These are phyloP conservation scores for Ophiorrhiza pumila DNA, from an alignment of 257 asterid species.

Conservation along the genomic window DNA sequence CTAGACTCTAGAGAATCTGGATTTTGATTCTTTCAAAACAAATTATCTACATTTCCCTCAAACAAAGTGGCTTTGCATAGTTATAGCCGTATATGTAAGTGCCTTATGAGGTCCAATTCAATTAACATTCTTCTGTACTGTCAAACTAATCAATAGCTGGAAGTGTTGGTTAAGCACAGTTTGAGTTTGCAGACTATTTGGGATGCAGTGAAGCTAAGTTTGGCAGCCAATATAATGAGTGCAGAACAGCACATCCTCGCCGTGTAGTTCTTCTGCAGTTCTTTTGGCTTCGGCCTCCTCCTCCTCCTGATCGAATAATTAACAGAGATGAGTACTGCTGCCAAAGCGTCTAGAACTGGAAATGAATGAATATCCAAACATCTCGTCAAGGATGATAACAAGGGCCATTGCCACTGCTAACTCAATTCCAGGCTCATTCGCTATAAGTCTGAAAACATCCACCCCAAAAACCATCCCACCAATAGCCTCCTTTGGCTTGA, in stretches of 20 bases:
- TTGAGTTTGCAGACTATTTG: no score
- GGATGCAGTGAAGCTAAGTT: neutral
- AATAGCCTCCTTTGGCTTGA: constrained; percentile 58
- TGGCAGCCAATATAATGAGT: neutral
- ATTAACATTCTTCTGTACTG: no score
- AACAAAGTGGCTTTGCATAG: no score
- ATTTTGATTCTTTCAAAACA: neutral
- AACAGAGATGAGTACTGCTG: neutral
- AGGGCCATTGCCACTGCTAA: constrained; percentile 52
- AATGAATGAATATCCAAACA: constrained; percentile 44
- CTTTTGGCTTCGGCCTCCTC: neutral
- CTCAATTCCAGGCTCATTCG: constrained; percentile 51
- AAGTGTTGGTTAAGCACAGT: no score
- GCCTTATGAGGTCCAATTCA: no score
- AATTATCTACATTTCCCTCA: neutral
- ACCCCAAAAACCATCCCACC: constrained; percentile 47
- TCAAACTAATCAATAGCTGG: no score
- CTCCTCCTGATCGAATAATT: no score
- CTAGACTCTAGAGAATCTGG: no score
- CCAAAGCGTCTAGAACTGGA: neutral
- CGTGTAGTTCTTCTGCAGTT: neutral
- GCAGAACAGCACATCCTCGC: no score
- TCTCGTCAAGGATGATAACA: constrained; percentile 67
- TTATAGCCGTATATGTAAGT: no score
- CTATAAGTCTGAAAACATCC: constrained; percentile 57